Conservation (phyloP, 148 eudicot species). For the Dysphania ambrosioides region DNA sequence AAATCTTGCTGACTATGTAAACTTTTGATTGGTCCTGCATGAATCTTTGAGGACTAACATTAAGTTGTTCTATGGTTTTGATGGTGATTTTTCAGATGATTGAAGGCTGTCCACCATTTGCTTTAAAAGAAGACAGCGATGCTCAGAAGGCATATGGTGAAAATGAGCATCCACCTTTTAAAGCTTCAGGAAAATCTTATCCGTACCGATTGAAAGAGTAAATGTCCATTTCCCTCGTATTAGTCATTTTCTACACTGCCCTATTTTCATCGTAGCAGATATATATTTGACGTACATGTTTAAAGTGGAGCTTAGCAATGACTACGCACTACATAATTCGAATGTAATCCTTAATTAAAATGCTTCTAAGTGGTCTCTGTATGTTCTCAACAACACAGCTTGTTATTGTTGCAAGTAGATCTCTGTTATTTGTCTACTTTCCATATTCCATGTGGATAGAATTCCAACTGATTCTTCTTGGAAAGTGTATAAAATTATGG, state of each 20-base stretch:
- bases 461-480: neutral
- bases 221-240: neutral
- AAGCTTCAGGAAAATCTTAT: constrained; percentile 64
- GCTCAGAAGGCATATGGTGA: constrained; percentile 62
- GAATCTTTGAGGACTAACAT: neutral
- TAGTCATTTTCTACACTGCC: neutral
- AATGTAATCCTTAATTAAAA: too few relatives aligned
- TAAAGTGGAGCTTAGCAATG: neutral
- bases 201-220: constrained; percentile 85
- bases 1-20: too few relatives aligned
- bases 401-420: neutral
- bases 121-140: constrained; percentile 43
- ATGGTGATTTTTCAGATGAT: constrained; percentile 58
- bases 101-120: constrained; percentile 88
- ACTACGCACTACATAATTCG: neutral
- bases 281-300: neutral
- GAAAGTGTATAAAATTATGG: neutral
- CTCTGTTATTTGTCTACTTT: too few relatives aligned
- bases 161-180: constrained; percentile 86
- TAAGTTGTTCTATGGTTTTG: neutral
- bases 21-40: neutral
- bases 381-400: neutral
- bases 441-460: too few relatives aligned
- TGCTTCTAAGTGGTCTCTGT: neutral
- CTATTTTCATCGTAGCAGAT: neutral